Evolutionary conservation across 768 basidiomycete genomes (phyloP).

Genomic region (Suillus plorans): DNA sequence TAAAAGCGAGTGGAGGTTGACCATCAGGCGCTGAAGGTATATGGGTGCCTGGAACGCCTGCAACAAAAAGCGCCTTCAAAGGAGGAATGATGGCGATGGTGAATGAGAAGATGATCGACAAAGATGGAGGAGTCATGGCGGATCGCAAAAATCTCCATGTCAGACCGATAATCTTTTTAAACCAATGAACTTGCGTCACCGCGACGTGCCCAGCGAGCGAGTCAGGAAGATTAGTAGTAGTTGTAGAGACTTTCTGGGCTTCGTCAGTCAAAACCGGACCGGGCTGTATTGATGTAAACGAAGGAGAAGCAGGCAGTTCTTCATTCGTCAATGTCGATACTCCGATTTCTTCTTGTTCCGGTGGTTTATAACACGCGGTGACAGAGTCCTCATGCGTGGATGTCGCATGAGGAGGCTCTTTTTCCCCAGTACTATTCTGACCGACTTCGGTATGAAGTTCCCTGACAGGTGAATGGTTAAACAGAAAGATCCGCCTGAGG

Average conservation of each 20-base stretch:
- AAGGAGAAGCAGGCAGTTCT: background rate
- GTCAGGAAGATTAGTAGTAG: too few species aligned
- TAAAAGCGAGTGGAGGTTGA: slow-evolving; percentile 60
- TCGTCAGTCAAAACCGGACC: background rate
- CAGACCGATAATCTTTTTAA: background rate
- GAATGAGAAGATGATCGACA: slow-evolving; percentile 54
- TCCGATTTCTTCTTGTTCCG: background rate
- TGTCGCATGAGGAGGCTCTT: background rate
- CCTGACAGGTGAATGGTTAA: too few species aligned
- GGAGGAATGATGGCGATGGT: slow-evolving; percentile 54
- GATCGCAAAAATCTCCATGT: slow-evolving; percentile 31
- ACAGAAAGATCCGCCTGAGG: background rate
- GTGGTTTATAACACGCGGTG: background rate
- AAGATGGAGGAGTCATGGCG: slow-evolving; percentile 46
- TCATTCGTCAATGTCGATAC: background rate
- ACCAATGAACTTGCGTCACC: background rate
- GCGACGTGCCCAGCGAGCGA: background rate
- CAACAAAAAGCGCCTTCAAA: slow-evolving; percentile 62
- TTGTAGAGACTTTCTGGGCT: background rate
- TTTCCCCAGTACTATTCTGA: background rate
- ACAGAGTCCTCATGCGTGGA: background rate
- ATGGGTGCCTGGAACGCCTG: slow-evolving; percentile 37
- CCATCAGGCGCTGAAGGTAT: slow-evolving; percentile 63
- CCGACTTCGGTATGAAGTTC: background rate
- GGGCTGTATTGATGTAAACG: background rate